A percentile compares a stretch with the other conserved stretches of the same genome.
phyloP scores from a whole-genome alignment of 805 yeast genomes.

The Wickerhamiella dianesei region DNA sequence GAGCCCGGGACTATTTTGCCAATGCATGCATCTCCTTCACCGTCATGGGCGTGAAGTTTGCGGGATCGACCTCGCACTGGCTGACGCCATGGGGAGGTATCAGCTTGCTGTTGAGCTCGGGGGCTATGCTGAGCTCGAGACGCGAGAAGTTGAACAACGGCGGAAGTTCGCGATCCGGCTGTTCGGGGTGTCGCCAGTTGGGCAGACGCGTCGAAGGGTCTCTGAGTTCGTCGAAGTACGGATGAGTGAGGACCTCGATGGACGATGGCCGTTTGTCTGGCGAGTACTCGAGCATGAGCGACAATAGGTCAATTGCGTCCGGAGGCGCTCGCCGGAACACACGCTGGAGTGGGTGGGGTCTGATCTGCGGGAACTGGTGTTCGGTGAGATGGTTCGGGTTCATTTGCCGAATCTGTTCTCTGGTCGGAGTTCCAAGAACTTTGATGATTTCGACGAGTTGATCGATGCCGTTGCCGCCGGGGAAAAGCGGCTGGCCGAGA shows the following conservation, averaged over 20 bases:
- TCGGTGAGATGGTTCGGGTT: constrained; percentile 87
- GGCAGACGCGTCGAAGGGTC: constrained; percentile 32
- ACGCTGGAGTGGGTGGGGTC: constrained; percentile 42
- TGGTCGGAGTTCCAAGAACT: constrained; percentile 87
- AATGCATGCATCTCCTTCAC: neutral
- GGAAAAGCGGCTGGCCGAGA: constrained; percentile 91
- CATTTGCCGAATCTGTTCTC: constrained; percentile 86
- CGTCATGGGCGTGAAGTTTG: neutral
- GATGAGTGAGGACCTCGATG: constrained; percentile 69
- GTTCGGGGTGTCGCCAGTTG: constrained; percentile 43
- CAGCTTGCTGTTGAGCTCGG: constrained; percentile 28
- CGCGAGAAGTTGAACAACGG: constrained; percentile 65
- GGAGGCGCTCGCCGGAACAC: constrained; percentile 68
- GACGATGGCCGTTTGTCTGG: constrained; percentile 77
- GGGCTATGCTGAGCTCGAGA: constrained; percentile 40
- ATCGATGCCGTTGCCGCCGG: constrained; percentile 96
- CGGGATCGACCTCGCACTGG: constrained; percentile 1
- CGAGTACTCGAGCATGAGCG: constrained; percentile 74
- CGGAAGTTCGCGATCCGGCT: constrained; percentile 62
- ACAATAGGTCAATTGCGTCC: constrained; percentile 72
- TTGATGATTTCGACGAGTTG: constrained; percentile 94
- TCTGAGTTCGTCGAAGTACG: constrained; percentile 78
- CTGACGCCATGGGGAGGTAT: constrained; percentile 21
- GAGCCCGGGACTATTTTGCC: neutral
- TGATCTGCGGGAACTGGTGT: constrained; percentile 71